Evolutionary conservation across 2,329 filamentous ascomycete genomes (phyloP).

Genomic region (Aspergillus latus): DNA sequence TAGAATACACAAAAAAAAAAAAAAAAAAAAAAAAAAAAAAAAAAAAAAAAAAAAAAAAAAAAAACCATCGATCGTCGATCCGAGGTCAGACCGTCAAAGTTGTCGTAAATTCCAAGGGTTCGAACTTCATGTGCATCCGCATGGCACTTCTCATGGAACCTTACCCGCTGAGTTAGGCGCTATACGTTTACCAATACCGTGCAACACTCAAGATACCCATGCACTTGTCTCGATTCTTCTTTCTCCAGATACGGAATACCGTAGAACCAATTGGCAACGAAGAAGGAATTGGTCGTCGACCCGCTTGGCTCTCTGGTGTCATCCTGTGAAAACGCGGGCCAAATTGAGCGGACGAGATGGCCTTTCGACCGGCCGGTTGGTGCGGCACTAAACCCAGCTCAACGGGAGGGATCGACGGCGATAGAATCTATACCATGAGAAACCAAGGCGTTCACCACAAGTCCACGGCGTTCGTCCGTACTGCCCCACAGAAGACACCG

Average conservation of each 20-base stretch:
- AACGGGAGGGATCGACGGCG: slow-evolving; percentile 15
- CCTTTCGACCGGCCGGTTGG: slow-evolving; percentile 8
- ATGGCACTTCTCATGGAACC: slow-evolving; percentile 13
- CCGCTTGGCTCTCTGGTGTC: slow-evolving; percentile 10
- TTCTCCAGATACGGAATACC: slow-evolving; percentile 18
- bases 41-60: neutral
- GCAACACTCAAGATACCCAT: slow-evolving; percentile 5
- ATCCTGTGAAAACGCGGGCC: slow-evolving; percentile 13
- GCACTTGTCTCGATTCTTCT: slow-evolving; percentile 17
- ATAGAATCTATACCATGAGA: slow-evolving; percentile 4
- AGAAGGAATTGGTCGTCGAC: slow-evolving; percentile 13
- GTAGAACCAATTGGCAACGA: slow-evolving; percentile 17
- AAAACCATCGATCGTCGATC: neutral
- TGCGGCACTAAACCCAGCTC: neutral
- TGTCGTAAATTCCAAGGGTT: neutral
- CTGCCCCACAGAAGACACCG: slow-evolving; percentile 17
- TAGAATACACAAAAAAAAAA: too few species aligned
- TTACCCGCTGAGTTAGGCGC: slow-evolving; percentile 13
- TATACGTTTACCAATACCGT: slow-evolving; percentile 22
- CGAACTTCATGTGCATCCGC: neutral
- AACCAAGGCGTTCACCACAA: slow-evolving; percentile 20
- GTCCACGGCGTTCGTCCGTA: slow-evolving; percentile 8
- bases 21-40: too few species aligned
- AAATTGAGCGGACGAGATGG: slow-evolving; percentile 5
- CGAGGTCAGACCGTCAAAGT: neutral